Base-by-base conservation (phyloP, 2,329 filamentous ascomycete genomes). In the Lachnellula cervina region DNA sequence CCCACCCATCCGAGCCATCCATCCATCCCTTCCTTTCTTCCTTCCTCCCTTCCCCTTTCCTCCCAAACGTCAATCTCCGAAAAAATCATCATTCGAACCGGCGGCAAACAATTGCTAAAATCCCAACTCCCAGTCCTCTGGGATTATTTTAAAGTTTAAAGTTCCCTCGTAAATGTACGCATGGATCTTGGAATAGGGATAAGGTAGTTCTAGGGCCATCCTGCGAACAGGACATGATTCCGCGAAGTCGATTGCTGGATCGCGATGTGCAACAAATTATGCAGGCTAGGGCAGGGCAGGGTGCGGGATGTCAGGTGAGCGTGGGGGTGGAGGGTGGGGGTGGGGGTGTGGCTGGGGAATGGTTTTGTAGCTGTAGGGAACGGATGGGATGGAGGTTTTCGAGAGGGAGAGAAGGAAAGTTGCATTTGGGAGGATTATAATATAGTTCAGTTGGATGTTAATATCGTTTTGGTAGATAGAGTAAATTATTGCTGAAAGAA, bases 221-320 rank as follows among this genome's bases (percentile, higher is more conserved):
- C 16, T 46, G 40, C 14, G 21, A 46, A 48, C 35, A 38, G 13
- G 35, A 38, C 11, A 16, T n/a, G 35, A 37, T 38, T 38, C 35
- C 35, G 4, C 6, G 17, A 48, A 48, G 45, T 21, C 16, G 16
- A 32, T 32, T 48, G 45, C 46, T 19, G 46, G 17, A 37, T 4
- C 28, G 46, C 46, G 46, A 49, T 17, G 46, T 49, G 46, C 46
- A 49, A 49, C 46, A 34, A 49, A 35, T 34, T 49, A 49, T 49
- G 46, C 46, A 32, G 46, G 21, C 2, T 21, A 4, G 21, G 21
- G 21, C 4, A 21, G 4, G 21, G 21, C 4, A 4, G 21, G 28
- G 28, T 32, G 46, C 28, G 28, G 46, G 46, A 35, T 17, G 23
- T 32, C n/a, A 32, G 25, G 19, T 32, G 23, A 17, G 46, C 4